These are phyloP conservation scores for Beverwykella pulmonaria DNA, from an alignment of 495 filamentous ascomycete species.

Conservation along the genomic window DNA sequence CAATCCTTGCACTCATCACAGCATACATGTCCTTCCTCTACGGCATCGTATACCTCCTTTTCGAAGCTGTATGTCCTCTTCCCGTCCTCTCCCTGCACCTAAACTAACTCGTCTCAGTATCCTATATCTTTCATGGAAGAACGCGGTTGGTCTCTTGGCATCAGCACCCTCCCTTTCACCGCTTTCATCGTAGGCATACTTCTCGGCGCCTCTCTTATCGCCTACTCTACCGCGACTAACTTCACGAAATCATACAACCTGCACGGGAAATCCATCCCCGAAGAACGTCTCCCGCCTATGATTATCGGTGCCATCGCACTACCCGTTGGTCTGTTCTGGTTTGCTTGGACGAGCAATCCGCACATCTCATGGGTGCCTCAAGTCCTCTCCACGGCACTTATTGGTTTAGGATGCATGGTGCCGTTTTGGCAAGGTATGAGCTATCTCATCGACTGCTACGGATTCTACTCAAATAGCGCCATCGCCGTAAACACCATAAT, in stretches of 20 bases:
- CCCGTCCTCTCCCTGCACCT: neutral
- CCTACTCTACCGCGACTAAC: constrained; percentile 36
- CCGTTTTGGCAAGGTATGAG: constrained; percentile 37
- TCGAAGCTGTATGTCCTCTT: constrained; percentile 40
- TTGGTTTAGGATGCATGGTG: constrained; percentile 36
- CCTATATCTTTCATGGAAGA: constrained; percentile 43
- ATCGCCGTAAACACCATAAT: constrained; percentile 37
- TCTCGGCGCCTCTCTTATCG: constrained; percentile 29
- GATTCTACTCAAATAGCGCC: constrained; percentile 34
- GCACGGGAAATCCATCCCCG: constrained; percentile 36
- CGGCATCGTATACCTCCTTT: constrained; percentile 47
- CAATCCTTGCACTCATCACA: constrained; percentile 59
- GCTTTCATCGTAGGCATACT: constrained; percentile 34
- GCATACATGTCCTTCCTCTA: constrained; percentile 49
- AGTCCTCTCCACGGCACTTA: constrained; percentile 30
- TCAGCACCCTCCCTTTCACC: constrained; percentile 43
- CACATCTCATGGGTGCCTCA: constrained; percentile 29
- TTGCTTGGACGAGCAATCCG: constrained; percentile 41
- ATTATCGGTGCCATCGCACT: constrained; percentile 36
- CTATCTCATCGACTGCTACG: constrained; percentile 39
- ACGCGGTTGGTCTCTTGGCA: constrained; percentile 43
- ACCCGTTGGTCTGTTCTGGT: constrained; percentile 46
- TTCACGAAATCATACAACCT: constrained; percentile 33
- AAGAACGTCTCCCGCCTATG: constrained; percentile 37
- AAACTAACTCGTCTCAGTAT: constrained; percentile 26